phyloP scores from a whole-genome alignment of 2,329 filamentous ascomycete species.

The Ceratocystis huliohia region DNA sequence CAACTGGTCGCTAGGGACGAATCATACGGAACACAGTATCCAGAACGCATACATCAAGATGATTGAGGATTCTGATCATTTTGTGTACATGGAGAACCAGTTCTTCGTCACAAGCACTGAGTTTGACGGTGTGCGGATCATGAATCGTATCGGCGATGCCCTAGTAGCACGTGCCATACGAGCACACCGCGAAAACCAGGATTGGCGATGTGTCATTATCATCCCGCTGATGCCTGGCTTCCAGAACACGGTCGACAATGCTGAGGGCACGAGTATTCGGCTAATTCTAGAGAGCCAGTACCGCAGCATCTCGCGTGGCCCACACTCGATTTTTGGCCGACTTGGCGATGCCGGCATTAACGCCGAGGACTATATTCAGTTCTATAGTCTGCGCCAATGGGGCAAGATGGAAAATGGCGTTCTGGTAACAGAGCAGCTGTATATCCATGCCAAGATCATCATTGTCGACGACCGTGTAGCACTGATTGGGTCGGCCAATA shows the following conservation, averaged over 20 bases:
- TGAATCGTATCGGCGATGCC: conserved; percentile 89
- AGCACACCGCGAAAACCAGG: conserved; percentile 69
- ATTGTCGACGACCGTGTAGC: conserved; percentile 87
- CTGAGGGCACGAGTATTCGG: conserved; percentile 86
- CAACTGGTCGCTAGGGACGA: conserved; percentile 83
- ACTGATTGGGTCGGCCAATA: conserved; percentile 94
- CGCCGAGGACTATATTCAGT: conserved; percentile 88
- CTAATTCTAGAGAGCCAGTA: conserved; percentile 97
- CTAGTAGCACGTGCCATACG: conserved; percentile 82
- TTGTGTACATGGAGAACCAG: conserved; percentile 97
- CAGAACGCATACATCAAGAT: conserved; percentile 90
- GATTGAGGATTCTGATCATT: conserved; percentile 90
- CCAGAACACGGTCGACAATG: conserved; percentile 87
- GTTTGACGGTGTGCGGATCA: conserved; percentile 73
- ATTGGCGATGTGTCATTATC: conserved; percentile 80
- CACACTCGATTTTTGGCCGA: conserved; percentile 81
- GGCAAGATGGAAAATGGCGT: conserved; percentile 76
- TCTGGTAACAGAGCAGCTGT: conserved; percentile 87
- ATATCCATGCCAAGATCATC: conserved; percentile 96
- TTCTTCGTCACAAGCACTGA: conserved; percentile 94
- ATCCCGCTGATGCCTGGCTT: conserved; percentile 98
- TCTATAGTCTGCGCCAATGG: conserved; percentile 87
- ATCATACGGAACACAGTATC: conserved; percentile 83
- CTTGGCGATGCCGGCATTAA: conserved; percentile 70
- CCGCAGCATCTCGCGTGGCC: conserved; percentile 86